phyloP scores from a whole-genome alignment of 768 basidiomycete species.

The Leccinum ochraceum region DNA sequence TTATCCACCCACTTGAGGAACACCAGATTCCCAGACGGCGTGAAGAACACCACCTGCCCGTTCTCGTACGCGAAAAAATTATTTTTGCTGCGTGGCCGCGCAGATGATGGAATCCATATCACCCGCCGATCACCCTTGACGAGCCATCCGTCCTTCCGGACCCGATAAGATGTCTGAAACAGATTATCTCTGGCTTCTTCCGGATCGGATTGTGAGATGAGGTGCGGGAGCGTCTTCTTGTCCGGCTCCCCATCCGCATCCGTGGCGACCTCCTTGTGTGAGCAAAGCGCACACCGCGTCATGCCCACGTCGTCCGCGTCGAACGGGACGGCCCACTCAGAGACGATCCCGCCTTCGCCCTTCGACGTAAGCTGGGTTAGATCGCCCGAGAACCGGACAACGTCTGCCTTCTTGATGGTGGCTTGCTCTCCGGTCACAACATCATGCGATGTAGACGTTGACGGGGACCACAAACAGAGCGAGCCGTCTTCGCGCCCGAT shows the following conservation, averaged over 20 bases:
- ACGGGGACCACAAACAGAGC: constrained; percentile 16
- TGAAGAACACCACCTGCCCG: constrained; percentile 5
- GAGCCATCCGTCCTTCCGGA: constrained; percentile 25
- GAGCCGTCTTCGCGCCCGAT: constrained; percentile 25
- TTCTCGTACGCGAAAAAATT: constrained; percentile 10
- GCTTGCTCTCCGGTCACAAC: constrained; percentile 6
- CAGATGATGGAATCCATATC: constrained; percentile 12
- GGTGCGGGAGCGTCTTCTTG: not conserved
- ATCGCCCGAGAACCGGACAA: constrained; percentile 14
- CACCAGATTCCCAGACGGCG: not conserved
- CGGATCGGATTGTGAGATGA: constrained; percentile 12
- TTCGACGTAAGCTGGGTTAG: constrained; percentile 3
- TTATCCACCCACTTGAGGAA: too few species aligned
- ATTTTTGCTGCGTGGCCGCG: constrained; percentile 7
- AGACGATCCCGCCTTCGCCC: constrained; percentile 8
- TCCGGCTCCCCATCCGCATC: not conserved
- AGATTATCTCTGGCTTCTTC: constrained; percentile 8
- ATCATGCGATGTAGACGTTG: constrained; percentile 15
- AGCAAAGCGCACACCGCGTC: not conserved
- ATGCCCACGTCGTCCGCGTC: not conserved
- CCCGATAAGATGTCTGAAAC: constrained; percentile 13
- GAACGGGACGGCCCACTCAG: constrained; percentile 9
- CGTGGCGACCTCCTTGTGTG: not conserved
- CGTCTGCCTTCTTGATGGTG: constrained; percentile 1
- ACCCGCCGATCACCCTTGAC: constrained; percentile 18